Evolutionary conservation across 1,139 yeast species (phyloP).

Genomic region (Magnusiomyces paraingens): DNA sequence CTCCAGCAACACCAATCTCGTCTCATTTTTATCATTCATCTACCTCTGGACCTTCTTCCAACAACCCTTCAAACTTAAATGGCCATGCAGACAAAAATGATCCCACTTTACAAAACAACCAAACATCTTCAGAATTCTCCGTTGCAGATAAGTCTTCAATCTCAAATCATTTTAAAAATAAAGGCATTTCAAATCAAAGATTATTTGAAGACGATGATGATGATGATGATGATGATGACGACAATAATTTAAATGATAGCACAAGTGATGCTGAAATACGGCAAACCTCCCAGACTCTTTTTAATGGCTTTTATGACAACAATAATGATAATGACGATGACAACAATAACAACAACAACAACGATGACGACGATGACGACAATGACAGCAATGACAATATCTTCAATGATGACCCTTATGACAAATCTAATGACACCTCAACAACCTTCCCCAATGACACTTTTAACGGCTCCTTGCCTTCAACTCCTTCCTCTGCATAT

Average conservation of each 20-base stretch:
- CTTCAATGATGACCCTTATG: background rate
- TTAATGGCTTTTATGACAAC: background rate
- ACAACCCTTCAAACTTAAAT: background rate
- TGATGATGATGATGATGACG: background rate
- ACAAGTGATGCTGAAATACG: background rate
- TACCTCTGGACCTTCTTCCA: background rate
- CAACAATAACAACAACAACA: background rate
- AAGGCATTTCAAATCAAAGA: background rate
- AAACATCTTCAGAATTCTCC: background rate
- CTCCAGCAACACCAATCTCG: conserved; percentile 16
- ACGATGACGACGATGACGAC: background rate
- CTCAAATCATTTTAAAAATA: background rate
- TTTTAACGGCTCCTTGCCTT: conserved; percentile 5
- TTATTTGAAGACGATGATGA: background rate
- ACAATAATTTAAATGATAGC: background rate
- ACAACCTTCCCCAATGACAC: background rate
- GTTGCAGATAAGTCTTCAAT: background rate
- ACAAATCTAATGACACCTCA: background rate
- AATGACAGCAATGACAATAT: background rate
- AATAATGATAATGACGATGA: conserved; percentile 2
- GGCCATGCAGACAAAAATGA: too few species aligned
- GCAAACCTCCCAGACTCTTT: conserved; percentile 5
- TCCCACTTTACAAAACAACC: background rate
- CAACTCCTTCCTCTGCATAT: conserved; percentile 8
- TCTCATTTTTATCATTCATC: conserved; percentile 10